These are phyloP conservation scores for Cladophialophora chaetospira DNA, from an alignment of 2,329 filamentous ascomycete genomes.

Conservation along the genomic window DNA sequence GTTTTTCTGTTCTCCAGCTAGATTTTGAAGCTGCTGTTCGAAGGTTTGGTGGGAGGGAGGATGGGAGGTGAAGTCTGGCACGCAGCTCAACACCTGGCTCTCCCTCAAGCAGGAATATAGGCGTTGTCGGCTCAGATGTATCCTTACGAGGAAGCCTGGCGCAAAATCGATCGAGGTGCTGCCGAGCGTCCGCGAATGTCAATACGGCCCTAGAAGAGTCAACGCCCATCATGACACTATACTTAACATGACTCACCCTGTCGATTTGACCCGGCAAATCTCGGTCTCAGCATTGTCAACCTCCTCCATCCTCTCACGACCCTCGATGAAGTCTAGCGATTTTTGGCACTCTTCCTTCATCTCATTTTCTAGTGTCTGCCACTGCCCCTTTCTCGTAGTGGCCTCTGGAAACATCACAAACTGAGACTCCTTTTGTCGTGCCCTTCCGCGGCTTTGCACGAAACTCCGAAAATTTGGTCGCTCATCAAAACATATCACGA, in stretches of 20 bases:
- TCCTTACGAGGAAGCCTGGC: conserved; percentile 54
- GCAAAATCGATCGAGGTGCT: conserved; percentile 85
- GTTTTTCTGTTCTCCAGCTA: conserved; percentile 70
- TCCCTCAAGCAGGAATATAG: conserved; percentile 66
- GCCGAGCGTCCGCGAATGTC: conserved; percentile 70
- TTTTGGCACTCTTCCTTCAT: conserved; percentile 73
- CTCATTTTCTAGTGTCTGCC: conserved; percentile 68
- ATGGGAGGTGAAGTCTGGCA: conserved; percentile 71
- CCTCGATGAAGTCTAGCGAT: conserved; percentile 30
- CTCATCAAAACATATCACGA: conserved; percentile 66
- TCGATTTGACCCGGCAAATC: conserved; percentile 46
- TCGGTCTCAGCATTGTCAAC: conserved; percentile 43
- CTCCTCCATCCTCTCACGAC: conserved; percentile 54
- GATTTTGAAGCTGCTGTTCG: conserved; percentile 55
- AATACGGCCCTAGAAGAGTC: conserved; percentile 60
- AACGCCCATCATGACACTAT: neutral
- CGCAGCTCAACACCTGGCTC: conserved; percentile 27
- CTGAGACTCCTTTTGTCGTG: conserved; percentile 59
- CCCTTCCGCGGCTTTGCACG: conserved; percentile 65
- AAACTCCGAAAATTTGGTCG: conserved; percentile 66
- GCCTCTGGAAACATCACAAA: conserved; percentile 53
- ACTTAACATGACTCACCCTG: conserved; percentile 39
- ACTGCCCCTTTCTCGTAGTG: conserved; percentile 50
- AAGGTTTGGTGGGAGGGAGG: conserved; percentile 64
- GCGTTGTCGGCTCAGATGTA: conserved; percentile 54